These are phyloP conservation scores for Aspergillus aculeatus DNA, from an alignment of 2,329 filamentous ascomycete genomes.

Conservation along the genomic window DNA sequence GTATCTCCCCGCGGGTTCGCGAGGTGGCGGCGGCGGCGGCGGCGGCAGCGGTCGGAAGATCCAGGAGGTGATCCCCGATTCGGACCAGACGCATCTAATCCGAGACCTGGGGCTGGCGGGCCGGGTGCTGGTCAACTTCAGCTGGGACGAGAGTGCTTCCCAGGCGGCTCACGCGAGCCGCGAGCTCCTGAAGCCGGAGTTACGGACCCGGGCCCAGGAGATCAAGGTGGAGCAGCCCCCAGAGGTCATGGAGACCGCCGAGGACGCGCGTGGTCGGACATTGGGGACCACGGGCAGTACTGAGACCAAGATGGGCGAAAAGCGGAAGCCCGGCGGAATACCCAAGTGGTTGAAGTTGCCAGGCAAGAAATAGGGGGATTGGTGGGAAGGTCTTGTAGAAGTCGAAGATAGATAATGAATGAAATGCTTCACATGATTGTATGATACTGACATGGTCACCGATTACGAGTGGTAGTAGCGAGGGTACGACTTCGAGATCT, in stretches of 20 bases:
- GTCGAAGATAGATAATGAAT: not conserved
- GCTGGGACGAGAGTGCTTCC: constrained; percentile 68
- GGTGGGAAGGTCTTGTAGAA: not conserved
- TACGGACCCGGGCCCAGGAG: constrained; percentile 63
- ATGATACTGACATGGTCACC: not conserved
- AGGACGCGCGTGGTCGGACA: constrained; percentile 42
- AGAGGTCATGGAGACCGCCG: constrained; percentile 55
- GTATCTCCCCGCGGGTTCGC: constrained; percentile 46
- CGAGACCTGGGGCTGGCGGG: constrained; percentile 68
- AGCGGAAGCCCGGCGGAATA: constrained; percentile 42
- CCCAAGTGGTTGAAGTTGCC: constrained; percentile 73
- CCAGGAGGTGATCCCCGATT: constrained; percentile 38
- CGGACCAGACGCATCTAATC: constrained; percentile 60
- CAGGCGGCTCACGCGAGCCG: constrained; percentile 51
- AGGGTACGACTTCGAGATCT: too few species aligned
- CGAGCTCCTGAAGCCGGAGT: constrained; percentile 60
- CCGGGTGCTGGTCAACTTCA: constrained; percentile 71
- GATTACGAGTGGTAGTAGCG: not conserved
- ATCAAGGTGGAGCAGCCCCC: constrained; percentile 51
- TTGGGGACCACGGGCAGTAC: constrained; percentile 23
- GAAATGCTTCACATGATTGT: not conserved
- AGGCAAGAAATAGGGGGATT: constrained; percentile 63
- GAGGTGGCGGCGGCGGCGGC: constrained; percentile 18
- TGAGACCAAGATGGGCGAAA: constrained; percentile 25
- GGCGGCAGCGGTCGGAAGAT: constrained; percentile 18